Evolutionary conservation across 148 eudicot species (phyloP).

Genomic region (Rhododendron ferrugineum): DNA sequence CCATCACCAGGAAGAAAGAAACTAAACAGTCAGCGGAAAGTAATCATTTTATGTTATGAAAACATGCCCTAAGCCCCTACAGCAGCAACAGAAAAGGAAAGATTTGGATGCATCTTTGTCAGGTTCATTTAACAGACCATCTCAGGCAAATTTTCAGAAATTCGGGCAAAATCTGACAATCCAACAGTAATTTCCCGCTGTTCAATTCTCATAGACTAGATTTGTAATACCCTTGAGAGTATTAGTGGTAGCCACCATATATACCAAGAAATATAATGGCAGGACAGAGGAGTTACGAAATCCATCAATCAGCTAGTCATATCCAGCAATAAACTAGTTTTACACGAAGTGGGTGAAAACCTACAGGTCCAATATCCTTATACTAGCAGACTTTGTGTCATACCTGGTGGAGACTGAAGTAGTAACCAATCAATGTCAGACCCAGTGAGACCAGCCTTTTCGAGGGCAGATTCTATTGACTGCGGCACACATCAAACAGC

Average conservation of each 20-base stretch:
- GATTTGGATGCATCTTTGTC: neutral
- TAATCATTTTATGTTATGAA: neutral
- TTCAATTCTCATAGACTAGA: neutral
- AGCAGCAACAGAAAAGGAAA: neutral
- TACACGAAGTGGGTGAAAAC: neutral
- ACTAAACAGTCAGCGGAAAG: neutral
- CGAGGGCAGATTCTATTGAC: constrained; percentile 62
- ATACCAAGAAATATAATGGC: neutral
- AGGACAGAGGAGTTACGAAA: neutral
- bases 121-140: neutral
- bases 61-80: neutral
- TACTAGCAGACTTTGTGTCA: neutral
- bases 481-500: constrained; percentile 77
- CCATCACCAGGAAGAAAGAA: neutral
- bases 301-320: neutral
- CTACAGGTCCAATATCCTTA: neutral
- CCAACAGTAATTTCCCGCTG: neutral
- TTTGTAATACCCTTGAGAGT: neutral
- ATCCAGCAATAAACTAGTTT: neutral
- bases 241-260: neutral
- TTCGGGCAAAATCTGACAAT: neutral
- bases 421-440: constrained; percentile 88
- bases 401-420: constrained; percentile 99
- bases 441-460: constrained; percentile 61
- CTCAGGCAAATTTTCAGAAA: neutral